Evolutionary conservation across 768 basidiomycete genomes (phyloP), one percentile per base, ranked within the genome.

Genomic region (Cystobasidium tubakii): DNA sequence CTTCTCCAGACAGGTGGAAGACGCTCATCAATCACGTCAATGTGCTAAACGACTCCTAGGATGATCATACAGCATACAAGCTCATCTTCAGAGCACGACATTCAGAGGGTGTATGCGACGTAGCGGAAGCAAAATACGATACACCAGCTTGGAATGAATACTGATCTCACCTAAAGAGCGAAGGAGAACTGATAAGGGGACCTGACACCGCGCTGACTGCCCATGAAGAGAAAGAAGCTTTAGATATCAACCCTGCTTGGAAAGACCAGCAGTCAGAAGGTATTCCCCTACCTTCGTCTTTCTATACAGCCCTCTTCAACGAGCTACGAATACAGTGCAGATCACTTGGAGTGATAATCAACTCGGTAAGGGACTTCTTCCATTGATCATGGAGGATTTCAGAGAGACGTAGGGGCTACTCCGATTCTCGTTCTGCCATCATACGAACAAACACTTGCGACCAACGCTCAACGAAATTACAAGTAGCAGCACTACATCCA

Each of bases 371-470:
- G 60, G 57, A 1, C 55, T 74, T n/a, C 33, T 6, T 12, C 76
- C 79, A 0, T 3, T 66, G 43, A 36, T 80, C 46, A 72, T 71
- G 53, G 79, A 81, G 66, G 36, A 44, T 12, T 55, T 78, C 15
- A 34, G 80, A 60, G 77, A 73, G 46, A 66, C 57, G 65, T 66
- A 25, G 44, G 65, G 42, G 25, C 42, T 42, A n/a, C n/a, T n/a
- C n/a, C n/a, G n/a, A n/a, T n/a, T 31, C 31, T 29, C 7, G n/a
- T n/a, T n/a, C n/a, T n/a, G n/a, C n/a, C n/a, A 66, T 36, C n/a
- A 77, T 79, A 36, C 79, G 80, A 1, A 65, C 78, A 0, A 79
- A 79, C 43, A 79, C 78, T 0, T 79, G 80, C 75, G 80, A 81
- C 46, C 42, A 78, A 64, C 69, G 80, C 0, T 66, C 60, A 25